Base-by-base conservation (phyloP, 768 basidiomycete genomes). In the Lentinula guzmanii region DNA sequence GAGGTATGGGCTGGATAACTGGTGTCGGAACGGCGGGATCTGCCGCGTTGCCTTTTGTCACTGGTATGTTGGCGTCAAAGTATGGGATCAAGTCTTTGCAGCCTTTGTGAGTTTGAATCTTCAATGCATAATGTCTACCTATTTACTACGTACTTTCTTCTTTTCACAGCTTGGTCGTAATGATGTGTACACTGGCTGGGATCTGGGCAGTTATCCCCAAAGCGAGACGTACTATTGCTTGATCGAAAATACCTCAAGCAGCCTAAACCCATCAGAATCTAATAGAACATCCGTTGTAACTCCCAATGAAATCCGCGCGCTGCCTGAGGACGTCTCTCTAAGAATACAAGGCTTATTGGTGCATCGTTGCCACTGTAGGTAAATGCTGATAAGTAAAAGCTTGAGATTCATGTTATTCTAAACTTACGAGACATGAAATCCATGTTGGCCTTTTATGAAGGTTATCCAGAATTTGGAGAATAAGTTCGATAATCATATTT, bases 21-120 rank as follows among this genome's bases (percentile, higher is more conserved):
- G 82, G 81, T 9, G 72, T 81, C 41, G 83, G 82, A 0, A 77
- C 79, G 63, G 72, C 81, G 2, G 82, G 82, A 13, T 79, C 79
- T 28, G 80, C 82, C 60, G 24, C 67, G 52, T 65, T 77, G 42
- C 82, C 78, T 13, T 80, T 79, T 70, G 71, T 77, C 62, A 80
- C 75, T n/a, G 82, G 80, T 61, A 71, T 66, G 16, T 69, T 78
- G 56, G 78, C 75, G 56, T 72, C 70, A 58, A 75, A 66, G 59
- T 74, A 70, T 37, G 82, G 82, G 31, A 82, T 82, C 57, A 65
- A 69, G 61, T 72, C 72, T 52, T 65, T 83, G 53, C 82, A 83
- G 62, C 82, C 82, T 15, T 63, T 82, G 81, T 82, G 58, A 65
- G 81, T 66, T 18, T n/a, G 42, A 0, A 28, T 28, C 28, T 28